These are phyloP conservation scores for Laetiporus sulphureus DNA, from an alignment of 1,284 basidiomycete genomes.

Conservation along the genomic window DNA sequence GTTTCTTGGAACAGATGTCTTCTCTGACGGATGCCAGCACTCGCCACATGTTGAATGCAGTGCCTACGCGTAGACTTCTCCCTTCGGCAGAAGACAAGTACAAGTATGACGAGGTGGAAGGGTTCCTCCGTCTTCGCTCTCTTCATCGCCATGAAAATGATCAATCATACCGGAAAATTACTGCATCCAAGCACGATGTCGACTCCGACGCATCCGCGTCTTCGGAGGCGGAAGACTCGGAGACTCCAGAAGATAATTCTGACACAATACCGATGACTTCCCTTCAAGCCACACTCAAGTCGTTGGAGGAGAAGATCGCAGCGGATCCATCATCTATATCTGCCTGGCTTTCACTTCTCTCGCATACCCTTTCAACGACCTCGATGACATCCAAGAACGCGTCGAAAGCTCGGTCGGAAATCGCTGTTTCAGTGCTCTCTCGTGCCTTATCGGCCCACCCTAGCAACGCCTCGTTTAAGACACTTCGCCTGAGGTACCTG, in stretches of 20 bases:
- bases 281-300: conserved; percentile 49
- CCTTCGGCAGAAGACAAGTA: conserved; percentile 27
- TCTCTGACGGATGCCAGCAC: conserved; percentile 50
- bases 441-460: conserved; percentile 56
- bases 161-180: conserved; percentile 48
- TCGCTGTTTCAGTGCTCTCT: conserved; percentile 58
- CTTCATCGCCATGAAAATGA: conserved; percentile 27
- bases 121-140: conserved; percentile 51
- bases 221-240: conserved; percentile 24
- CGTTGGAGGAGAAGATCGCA: conserved; percentile 49
- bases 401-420: conserved; percentile 57
- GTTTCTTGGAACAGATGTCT: conserved; percentile 40
- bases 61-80: conserved; percentile 42
- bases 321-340: conserved; percentile 44
- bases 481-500: conserved; percentile 57
- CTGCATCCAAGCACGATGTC: conserved; percentile 25
- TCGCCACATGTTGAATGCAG: conserved; percentile 41
- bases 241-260: conserved; percentile 25
- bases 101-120: conserved; percentile 57
- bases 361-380: conserved; percentile 51
- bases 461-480: conserved; percentile 40
- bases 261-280: conserved; percentile 37
- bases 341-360: conserved; percentile 63
- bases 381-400: conserved; percentile 60
- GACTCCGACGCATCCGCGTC: conserved; percentile 41